Percentiles rank a stretch among this genome's conserved stretches.
Evolutionary conservation across 371 early-diverging fungal genomes (phyloP).

Genomic region (Rhizopus delemar): DNA sequence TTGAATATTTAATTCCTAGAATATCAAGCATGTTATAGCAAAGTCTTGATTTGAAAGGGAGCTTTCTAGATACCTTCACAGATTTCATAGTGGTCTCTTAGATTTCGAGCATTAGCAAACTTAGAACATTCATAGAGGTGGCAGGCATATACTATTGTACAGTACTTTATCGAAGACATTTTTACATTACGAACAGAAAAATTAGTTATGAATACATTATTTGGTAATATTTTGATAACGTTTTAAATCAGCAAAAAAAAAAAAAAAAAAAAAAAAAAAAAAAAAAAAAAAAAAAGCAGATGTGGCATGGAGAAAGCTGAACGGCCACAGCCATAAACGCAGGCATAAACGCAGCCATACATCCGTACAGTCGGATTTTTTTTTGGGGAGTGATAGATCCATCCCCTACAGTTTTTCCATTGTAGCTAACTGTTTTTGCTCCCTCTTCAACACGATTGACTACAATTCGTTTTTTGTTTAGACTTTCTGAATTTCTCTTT

Average conservation of each 20-base stretch:
- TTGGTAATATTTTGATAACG: no score
- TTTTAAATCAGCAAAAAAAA: no score
- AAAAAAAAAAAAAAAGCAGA: no score
- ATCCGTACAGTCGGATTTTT: not conserved
- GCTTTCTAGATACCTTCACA: not conserved
- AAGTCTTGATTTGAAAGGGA: not conserved
- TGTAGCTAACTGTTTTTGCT: no score
- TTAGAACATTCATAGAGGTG: not conserved
- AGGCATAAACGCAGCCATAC: conserved; percentile 4
- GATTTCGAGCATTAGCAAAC: conserved; percentile 6
- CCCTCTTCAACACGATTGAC: no score
- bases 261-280: no score
- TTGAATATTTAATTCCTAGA: not conserved
- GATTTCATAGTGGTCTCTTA: conserved; percentile 5
- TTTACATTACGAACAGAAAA: not conserved
- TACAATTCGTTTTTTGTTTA: no score
- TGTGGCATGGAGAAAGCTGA: not conserved
- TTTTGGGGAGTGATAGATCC: not conserved
- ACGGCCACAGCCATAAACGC: conserved; percentile 3
- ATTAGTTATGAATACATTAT: conserved; percentile 1
- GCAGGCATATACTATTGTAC: conserved; percentile 2
- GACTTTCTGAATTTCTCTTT: no score
- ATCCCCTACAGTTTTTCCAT: no score
- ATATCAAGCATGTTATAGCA: no score
- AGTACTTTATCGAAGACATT: conserved; percentile 1